Conservation (phyloP, 305 asterid genomes). For the Fraxinus latifolia region DNA sequence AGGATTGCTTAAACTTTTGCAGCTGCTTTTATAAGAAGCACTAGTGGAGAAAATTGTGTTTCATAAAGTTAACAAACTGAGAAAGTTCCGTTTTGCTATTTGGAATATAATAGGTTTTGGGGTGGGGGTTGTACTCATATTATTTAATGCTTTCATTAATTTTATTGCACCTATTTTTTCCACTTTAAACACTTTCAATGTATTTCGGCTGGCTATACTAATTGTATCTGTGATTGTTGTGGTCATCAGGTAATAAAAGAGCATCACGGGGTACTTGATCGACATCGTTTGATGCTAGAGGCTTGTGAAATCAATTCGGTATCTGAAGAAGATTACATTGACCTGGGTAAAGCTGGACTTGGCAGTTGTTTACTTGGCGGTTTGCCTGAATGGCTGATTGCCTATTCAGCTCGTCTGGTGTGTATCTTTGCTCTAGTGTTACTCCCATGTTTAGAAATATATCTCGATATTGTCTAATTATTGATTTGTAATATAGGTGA, state of each 20-base stretch:
- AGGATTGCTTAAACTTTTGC: neutral
- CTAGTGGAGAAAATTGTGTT: neutral
- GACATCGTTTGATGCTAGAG: slow-evolving; percentile 76
- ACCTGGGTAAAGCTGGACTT: slow-evolving; percentile 88
- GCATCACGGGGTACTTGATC: slow-evolving; percentile 82
- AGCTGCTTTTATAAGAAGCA: neutral
- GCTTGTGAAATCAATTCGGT: slow-evolving; percentile 88
- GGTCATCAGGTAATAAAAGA: slow-evolving; percentile 70
- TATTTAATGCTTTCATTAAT: neutral
- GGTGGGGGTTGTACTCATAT: neutral
- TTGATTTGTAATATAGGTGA: slow-evolving; percentile 59
- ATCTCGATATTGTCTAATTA: slow-evolving; percentile 26
- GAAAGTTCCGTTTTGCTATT: neutral
- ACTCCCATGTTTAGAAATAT: slow-evolving; percentile 1
- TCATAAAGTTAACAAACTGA: neutral
- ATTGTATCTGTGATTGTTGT: slow-evolving; percentile 22
- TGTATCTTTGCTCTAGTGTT: slow-evolving; percentile 20
- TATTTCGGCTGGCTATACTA: slow-evolving; percentile 5
- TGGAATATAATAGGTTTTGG: neutral
- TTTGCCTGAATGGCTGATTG: slow-evolving; percentile 92
- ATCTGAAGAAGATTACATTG: slow-evolving; percentile 92
- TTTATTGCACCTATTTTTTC: slow-evolving; percentile 1
- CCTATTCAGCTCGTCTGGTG: slow-evolving; percentile 90
- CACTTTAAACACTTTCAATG: slow-evolving; percentile 10
- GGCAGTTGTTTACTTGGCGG: slow-evolving; percentile 99